Percentiles rank a stretch among this genome's conserved stretches.
phyloP scores from a whole-genome alignment of 805 yeast species.

The Starmerella powellii region DNA sequence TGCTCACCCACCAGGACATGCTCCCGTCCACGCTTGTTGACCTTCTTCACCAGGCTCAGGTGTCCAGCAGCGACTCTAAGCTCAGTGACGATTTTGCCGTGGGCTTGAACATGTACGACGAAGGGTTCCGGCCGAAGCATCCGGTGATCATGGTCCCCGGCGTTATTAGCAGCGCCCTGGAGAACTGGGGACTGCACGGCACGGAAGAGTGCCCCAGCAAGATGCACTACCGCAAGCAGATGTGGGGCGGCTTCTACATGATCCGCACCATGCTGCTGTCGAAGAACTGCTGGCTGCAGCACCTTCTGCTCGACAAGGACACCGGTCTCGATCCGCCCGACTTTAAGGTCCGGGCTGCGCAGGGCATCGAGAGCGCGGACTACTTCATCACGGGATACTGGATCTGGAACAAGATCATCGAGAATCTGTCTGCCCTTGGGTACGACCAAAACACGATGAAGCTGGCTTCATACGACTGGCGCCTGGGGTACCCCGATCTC shows the following conservation, averaged over 20 bases:
- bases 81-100: slow-evolving; percentile 76
- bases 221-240: slow-evolving; percentile 73
- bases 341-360: slow-evolving; percentile 74
- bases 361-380: slow-evolving; percentile 94
- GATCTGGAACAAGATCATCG: slow-evolving; percentile 96
- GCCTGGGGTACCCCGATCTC: slow-evolving; percentile 76
- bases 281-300: slow-evolving; percentile 87
- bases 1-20: slow-evolving; percentile 35
- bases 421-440: slow-evolving; percentile 85
- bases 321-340: slow-evolving; percentile 91
- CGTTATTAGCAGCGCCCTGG: slow-evolving; percentile 87
- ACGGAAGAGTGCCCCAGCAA: slow-evolving; percentile 70
- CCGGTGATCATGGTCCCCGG: slow-evolving; percentile 95
- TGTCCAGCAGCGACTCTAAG: slow-evolving; percentile 29
- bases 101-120: slow-evolving; percentile 54
- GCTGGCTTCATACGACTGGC: slow-evolving; percentile 93
- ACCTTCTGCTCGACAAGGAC: slow-evolving; percentile 73
- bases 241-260: slow-evolving; percentile 98
- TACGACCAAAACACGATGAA: slow-evolving; percentile 85
- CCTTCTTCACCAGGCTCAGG: slow-evolving; percentile 45
- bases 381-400: slow-evolving; percentile 95
- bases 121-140: slow-evolving; percentile 41
- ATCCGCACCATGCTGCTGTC: slow-evolving; percentile 81
- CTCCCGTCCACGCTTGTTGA: slow-evolving; percentile 56
- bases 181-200: slow-evolving; percentile 78